Evolutionary conservation across 768 basidiomycete genomes (phyloP).

Genomic region (Calocybe gangraenosa): DNA sequence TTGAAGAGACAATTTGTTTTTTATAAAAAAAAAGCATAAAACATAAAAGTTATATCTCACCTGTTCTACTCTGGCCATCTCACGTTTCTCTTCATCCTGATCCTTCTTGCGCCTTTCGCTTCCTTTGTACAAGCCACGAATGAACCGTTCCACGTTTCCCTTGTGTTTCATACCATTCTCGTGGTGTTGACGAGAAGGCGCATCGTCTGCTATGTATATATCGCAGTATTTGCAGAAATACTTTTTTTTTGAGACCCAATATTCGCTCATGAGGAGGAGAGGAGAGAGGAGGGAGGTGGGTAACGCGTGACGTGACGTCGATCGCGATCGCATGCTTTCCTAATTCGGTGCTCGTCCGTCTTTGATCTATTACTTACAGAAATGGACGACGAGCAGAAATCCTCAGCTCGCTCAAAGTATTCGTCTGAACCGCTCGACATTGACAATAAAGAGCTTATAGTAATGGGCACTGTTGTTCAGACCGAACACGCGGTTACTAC

Average conservation of each 20-base stretch:
- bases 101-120: constrained; percentile 88
- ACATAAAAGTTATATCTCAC: constrained; percentile 32
- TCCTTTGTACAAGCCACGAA: constrained; percentile 88
- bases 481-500: neutral
- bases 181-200: constrained; percentile 84
- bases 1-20: constrained; percentile 23
- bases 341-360: too few species aligned
- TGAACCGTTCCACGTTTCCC: constrained; percentile 90
- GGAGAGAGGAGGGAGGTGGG: constrained; percentile 1
- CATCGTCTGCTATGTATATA: constrained; percentile 95
- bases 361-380: too few species aligned
- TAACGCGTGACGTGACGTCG: too few species aligned
- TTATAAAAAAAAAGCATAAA: neutral
- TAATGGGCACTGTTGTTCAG: neutral
- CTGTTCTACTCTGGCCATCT: constrained; percentile 83
- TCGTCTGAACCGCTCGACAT: neutral
- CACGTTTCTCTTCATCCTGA: constrained; percentile 77
- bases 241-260: constrained; percentile 90
- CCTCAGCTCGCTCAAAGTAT: too few species aligned
- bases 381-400: too few species aligned
- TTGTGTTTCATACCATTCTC: constrained; percentile 93
- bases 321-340: too few species aligned
- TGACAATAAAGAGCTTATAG: neutral
- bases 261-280: constrained; percentile 67
- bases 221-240: constrained; percentile 98